Evolutionary conservation across 2,329 filamentous ascomycete species (phyloP).

Genomic region (Sporothrix inflata): DNA sequence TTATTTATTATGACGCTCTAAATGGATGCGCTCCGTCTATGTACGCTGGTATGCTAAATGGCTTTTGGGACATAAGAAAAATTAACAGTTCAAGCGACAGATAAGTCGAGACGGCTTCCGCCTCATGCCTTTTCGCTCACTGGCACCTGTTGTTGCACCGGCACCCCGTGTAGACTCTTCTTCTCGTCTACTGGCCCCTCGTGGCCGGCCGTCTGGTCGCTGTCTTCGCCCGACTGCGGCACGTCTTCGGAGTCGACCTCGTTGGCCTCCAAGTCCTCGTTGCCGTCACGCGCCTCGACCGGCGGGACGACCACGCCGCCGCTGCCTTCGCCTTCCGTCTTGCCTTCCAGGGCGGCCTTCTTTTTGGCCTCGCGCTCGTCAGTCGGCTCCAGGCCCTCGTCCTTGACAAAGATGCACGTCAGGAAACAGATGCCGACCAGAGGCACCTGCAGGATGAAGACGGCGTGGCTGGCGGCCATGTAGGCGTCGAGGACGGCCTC

Average conservation of each 20-base stretch:
- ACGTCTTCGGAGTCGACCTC: not conserved
- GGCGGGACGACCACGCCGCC: not conserved
- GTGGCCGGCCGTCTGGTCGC: not conserved
- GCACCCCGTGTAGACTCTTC: not conserved
- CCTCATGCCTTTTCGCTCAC: not conserved
- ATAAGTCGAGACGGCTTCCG: not conserved
- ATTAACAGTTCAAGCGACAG: not conserved
- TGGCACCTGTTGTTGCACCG: not conserved
- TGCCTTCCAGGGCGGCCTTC: constrained; percentile 13
- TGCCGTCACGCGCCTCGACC: not conserved
- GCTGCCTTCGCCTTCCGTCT: not conserved
- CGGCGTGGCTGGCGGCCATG: constrained; percentile 52
- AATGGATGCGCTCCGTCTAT: not conserved
- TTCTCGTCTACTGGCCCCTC: not conserved
- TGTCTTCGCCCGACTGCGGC: not conserved
- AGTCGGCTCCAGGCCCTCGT: constrained; percentile 49
- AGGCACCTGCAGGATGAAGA: constrained; percentile 61
- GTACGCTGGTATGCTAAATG: not conserved
- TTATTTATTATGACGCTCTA: not conserved
- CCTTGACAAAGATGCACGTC: constrained; percentile 55
- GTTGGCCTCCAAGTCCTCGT: not conserved
- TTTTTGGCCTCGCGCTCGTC: constrained; percentile 30
- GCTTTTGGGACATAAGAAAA: not conserved
- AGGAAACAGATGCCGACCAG: constrained; percentile 55
- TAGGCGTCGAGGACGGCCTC: constrained; percentile 35